Conservation (phyloP, 2,329 filamentous ascomycete species). For the Hypocreales sp. region DNA sequence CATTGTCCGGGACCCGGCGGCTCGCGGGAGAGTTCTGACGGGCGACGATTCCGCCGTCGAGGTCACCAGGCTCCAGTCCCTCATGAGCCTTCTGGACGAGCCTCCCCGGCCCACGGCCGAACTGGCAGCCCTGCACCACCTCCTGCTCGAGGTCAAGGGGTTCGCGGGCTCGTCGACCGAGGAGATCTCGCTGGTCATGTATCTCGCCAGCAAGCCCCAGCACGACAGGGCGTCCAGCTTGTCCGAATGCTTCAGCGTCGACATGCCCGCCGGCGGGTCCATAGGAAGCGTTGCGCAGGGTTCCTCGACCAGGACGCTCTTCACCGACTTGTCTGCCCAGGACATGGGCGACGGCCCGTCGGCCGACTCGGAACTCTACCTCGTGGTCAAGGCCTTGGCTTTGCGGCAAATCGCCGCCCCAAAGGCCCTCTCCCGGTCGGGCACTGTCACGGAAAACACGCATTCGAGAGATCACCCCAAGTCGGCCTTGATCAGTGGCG, state of each 20-base stretch:
- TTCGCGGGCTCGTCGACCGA: conserved; percentile 66
- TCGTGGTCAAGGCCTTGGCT: conserved; percentile 68
- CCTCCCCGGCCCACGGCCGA: conserved; percentile 56
- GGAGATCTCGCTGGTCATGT: conserved; percentile 59
- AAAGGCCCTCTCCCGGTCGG: conserved; percentile 36
- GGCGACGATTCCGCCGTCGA: conserved; percentile 88
- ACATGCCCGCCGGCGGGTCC: conserved; percentile 59
- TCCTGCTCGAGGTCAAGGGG: conserved; percentile 71
- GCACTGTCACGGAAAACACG: conserved; percentile 24
- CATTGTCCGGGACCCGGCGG: conserved; percentile 78
- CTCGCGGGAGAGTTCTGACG: conserved; percentile 73
- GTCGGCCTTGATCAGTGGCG: conserved; percentile 30
- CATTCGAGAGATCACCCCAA: conserved; percentile 29
- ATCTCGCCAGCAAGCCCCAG: conserved; percentile 57
- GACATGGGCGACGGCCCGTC: conserved; percentile 51
- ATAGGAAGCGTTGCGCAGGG: conserved; percentile 49
- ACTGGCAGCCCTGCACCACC: conserved; percentile 59
- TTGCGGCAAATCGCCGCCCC: conserved; percentile 29
- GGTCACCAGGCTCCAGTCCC: conserved; percentile 77
- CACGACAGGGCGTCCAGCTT: conserved; percentile 49
- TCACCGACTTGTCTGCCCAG: conserved; percentile 67
- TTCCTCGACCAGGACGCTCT: conserved; percentile 66
- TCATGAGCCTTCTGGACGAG: conserved; percentile 86
- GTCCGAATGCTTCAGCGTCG: conserved; percentile 71
- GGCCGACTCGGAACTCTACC: conserved; percentile 58